A percentile compares a stretch with the other conserved stretches of the same genome.
These are phyloP conservation scores for Podaxis sp. DNA, from an alignment of 768 basidiomycete genomes.

Conservation along the genomic window DNA sequence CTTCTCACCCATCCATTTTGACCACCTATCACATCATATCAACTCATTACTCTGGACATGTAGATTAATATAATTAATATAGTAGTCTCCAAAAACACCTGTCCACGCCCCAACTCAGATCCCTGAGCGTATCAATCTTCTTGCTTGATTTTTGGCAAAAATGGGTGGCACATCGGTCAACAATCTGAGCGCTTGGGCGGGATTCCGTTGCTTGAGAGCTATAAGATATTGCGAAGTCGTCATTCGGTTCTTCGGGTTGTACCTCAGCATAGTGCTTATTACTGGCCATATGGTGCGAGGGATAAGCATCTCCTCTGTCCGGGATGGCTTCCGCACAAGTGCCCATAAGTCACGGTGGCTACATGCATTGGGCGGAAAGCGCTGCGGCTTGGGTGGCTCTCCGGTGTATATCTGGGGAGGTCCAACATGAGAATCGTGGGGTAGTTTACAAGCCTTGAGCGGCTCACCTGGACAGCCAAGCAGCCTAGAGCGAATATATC, in stretches of 20 bases:
- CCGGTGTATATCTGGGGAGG: conserved; percentile 15
- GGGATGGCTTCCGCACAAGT: conserved; percentile 10
- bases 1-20: not conserved
- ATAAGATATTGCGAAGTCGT: not conserved
- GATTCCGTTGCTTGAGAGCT: not conserved
- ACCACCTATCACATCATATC: not conserved
- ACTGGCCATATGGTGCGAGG: conserved; percentile 11
- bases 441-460: not conserved
- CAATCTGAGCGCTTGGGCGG: conserved; percentile 4
- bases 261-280: conserved; percentile 13
- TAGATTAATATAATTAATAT: not conserved
- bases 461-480: conserved; percentile 17
- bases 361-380: conserved; percentile 13
- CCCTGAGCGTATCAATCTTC: conserved; percentile 6
- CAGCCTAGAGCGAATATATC: conserved; percentile 22
- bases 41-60: not conserved
- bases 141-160: conserved; percentile 10
- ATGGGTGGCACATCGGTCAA: conserved; percentile 10
- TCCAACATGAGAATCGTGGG: not conserved
- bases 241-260: conserved; percentile 11
- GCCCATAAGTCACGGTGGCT: conserved; percentile 9
- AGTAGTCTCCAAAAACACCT: not conserved
- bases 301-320: conserved; percentile 9
- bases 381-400: conserved; percentile 11
- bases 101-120: not conserved